Conservation (phyloP, 305 asterid genomes). For the Plantago rigida region DNA sequence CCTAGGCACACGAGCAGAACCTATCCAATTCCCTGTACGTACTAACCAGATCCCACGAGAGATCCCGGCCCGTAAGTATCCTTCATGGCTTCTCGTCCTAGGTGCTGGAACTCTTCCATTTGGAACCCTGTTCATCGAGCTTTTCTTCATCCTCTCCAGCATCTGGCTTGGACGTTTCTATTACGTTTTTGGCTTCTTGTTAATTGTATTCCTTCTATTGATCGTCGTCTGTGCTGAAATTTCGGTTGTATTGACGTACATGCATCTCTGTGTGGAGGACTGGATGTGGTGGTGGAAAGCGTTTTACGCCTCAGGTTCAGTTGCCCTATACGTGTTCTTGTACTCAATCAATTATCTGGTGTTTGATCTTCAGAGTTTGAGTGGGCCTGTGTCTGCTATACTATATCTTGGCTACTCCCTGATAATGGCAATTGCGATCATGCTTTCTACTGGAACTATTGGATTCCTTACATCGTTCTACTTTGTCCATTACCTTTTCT, state of each 20-base stretch:
- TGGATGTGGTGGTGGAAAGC: conserved; percentile 78
- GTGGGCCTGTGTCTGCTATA: conserved; percentile 46
- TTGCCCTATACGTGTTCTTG: conserved; percentile 39
- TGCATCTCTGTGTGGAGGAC: conserved; percentile 57
- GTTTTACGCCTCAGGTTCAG: conserved; percentile 52
- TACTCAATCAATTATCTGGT: conserved; percentile 46
- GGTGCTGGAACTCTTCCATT: conserved; percentile 60
- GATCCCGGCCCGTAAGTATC: conserved; percentile 42
- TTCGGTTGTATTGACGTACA: conserved; percentile 48
- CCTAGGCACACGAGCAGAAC: conserved; percentile 37
- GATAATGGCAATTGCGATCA: conserved; percentile 39
- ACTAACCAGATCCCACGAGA: conserved; percentile 53
- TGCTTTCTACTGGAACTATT: conserved; percentile 47
- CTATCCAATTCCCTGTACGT: conserved; percentile 43
- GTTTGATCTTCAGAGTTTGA: conserved; percentile 48
- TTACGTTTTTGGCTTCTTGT: conserved; percentile 47
- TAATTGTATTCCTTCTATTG: conserved; percentile 36
- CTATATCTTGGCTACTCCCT: conserved; percentile 55
- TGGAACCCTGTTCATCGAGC: conserved; percentile 51
- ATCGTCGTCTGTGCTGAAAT: conserved; percentile 50
- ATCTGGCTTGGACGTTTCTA: conserved; percentile 56
- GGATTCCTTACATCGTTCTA: conserved; percentile 44
- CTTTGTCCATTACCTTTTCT: conserved; percentile 47
- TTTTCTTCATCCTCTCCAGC: conserved; percentile 52
- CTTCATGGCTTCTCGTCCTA: conserved; percentile 51